Percentiles rank a stretch among this genome's conserved stretches.
Evolutionary conservation across 345 rosid genomes (phyloP).

Genomic region (Hypericum androsaemum): DNA sequence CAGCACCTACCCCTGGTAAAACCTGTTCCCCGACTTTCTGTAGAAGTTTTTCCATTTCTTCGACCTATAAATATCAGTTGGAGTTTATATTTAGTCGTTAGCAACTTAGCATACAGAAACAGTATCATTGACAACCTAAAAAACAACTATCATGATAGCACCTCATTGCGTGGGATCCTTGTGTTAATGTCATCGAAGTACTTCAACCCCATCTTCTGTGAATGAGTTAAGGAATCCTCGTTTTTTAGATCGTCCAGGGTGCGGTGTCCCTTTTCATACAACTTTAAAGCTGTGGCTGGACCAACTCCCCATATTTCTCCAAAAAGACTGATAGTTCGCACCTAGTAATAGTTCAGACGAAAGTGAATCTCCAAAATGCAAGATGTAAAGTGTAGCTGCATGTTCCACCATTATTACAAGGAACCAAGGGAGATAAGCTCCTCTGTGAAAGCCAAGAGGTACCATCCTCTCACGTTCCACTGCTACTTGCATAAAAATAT

Average conservation of each 20-base stretch:
- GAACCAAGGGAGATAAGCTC: too few species aligned
- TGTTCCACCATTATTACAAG: background rate
- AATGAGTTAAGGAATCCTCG: slow-evolving; percentile 64
- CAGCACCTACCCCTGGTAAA: slow-evolving; percentile 61
- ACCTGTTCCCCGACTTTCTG: slow-evolving; percentile 62
- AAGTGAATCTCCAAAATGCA: background rate
- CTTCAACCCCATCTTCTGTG: slow-evolving; percentile 82
- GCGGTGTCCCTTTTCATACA: slow-evolving; percentile 84
- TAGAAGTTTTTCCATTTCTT: slow-evolving; percentile 71
- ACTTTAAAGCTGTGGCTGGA: slow-evolving; percentile 83
- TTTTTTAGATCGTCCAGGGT: slow-evolving; percentile 66
- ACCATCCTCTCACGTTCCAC: background rate
- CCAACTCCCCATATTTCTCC: slow-evolving; percentile 99
- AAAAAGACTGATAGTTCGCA: slow-evolving; percentile 64
- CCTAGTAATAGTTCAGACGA: slow-evolving; percentile 28
- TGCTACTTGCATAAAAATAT: background rate
- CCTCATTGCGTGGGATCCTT: slow-evolving; percentile 88
- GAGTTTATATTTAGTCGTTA: slow-evolving; percentile 8
- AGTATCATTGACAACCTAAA: background rate
- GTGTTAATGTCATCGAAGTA: slow-evolving; percentile 78
- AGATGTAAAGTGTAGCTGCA: background rate
- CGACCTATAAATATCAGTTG: slow-evolving; percentile 45
- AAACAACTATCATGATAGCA: slow-evolving; percentile 21
- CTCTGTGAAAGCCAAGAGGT: too few species aligned
- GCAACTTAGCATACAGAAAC: slow-evolving; percentile 3